Evolutionary conservation across 2,329 filamentous ascomycete genomes (phyloP).

Genomic region (Fusarium drepaniforme): DNA sequence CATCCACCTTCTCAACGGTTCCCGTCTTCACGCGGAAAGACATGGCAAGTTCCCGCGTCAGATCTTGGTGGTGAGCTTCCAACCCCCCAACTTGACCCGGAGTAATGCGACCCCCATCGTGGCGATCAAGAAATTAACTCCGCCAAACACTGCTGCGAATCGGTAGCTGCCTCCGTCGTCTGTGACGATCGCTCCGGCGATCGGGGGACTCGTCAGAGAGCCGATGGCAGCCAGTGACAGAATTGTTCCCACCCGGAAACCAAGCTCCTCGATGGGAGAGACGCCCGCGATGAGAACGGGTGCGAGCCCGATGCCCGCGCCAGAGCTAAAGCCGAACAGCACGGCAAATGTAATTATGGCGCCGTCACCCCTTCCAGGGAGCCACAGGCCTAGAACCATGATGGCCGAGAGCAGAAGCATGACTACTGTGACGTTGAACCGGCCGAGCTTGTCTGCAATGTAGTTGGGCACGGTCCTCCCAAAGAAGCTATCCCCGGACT

Average conservation of each 20-base stretch:
- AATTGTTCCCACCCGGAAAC: constrained; percentile 30
- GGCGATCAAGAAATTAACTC: constrained; percentile 31
- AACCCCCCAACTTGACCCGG: constrained; percentile 27
- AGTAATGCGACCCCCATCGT: constrained; percentile 21
- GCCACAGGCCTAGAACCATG: constrained; percentile 26
- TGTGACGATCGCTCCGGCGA: constrained; percentile 22
- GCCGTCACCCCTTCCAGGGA: constrained; percentile 19
- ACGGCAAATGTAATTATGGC: constrained; percentile 27
- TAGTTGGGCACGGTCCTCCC: constrained; percentile 34
- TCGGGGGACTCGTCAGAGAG: constrained; percentile 28
- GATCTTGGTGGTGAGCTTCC: constrained; percentile 21
- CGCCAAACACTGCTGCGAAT: constrained; percentile 32
- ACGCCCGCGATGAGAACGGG: constrained; percentile 27
- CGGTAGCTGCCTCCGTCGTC: constrained; percentile 27
- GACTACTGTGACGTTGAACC: constrained; percentile 32
- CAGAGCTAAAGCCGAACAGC: constrained; percentile 32
- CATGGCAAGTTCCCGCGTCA: constrained; percentile 8
- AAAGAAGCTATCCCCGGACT: constrained; percentile 27
- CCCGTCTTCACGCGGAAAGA: constrained; percentile 1
- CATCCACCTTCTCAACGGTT: neutral
- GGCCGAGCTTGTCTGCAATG: constrained; percentile 31
- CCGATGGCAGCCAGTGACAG: constrained; percentile 29
- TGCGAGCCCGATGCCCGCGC: constrained; percentile 23
- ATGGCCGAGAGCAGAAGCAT: constrained; percentile 20
- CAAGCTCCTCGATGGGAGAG: constrained; percentile 27